These are phyloP conservation scores for Cymbopogon citratus DNA, from an alignment of 176 grass and related monocot genomes.

Conservation along the genomic window DNA sequence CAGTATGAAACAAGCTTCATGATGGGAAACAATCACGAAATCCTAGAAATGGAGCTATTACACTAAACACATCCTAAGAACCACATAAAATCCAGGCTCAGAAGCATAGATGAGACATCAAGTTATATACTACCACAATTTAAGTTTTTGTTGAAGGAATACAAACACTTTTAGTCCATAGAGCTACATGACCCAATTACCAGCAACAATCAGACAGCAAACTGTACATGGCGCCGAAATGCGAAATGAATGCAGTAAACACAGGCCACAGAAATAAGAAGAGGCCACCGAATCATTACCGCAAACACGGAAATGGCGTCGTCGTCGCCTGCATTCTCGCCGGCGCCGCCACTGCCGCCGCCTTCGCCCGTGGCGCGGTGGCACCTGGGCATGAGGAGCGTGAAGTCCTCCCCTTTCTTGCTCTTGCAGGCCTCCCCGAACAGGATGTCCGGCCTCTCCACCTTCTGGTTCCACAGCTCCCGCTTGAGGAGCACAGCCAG, in stretches of 20 bases:
- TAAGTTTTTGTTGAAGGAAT: too few relatives aligned
- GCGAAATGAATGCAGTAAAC: not conserved
- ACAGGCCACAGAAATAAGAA: slow-evolving; percentile 2
- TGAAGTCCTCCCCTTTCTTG: slow-evolving; percentile 98
- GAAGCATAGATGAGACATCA: slow-evolving; percentile 14
- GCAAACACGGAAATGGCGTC: slow-evolving; percentile 75
- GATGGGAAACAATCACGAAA: not conserved
- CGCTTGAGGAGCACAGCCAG: slow-evolving; percentile 88
- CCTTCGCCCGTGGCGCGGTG: slow-evolving; percentile 30
- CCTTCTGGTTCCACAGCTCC: slow-evolving; percentile 82
- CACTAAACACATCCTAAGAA: not conserved
- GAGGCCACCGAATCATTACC: slow-evolving; percentile 44
- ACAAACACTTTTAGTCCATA: not conserved
- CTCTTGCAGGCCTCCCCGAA: slow-evolving; percentile 73
- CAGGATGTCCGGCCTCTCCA: slow-evolving; percentile 82
- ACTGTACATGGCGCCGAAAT: not conserved
- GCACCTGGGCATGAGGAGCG: slow-evolving; percentile 52
- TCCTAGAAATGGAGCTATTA: not conserved
- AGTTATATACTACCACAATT: not conserved
- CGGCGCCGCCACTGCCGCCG: not conserved
- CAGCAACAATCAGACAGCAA: not conserved
- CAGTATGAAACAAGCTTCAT: not conserved
- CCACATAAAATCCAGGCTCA: not conserved
- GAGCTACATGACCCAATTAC: not conserved
- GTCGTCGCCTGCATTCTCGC: slow-evolving; percentile 22